phyloP scores from a whole-genome alignment of 805 yeast species.

The Candida ficus region DNA sequence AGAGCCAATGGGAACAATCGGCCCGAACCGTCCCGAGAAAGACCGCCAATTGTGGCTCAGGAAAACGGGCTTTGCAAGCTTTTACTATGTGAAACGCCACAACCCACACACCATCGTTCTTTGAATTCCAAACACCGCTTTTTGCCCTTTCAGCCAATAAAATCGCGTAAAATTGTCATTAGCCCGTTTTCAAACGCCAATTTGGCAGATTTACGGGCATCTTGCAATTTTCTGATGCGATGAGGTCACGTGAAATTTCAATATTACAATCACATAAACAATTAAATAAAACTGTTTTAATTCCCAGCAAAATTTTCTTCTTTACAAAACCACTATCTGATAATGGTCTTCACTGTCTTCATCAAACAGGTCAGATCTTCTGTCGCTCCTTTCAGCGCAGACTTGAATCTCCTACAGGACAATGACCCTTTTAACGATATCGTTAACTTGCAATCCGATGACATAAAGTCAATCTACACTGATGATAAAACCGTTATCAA shows the following conservation, averaged over 20 bases:
- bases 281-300: background rate
- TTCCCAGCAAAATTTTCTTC: background rate
- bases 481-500: conserved; percentile 49
- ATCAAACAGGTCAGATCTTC: conserved; percentile 7
- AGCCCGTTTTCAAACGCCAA: conserved; percentile 7
- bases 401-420: conserved; percentile 8
- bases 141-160: no score
- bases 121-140: no score
- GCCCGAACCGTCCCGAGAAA: no score
- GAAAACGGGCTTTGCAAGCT: no score
- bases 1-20: no score
- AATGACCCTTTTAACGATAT: conserved; percentile 9
- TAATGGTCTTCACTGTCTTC: conserved; percentile 5
- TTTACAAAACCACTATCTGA: background rate
- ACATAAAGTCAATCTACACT: conserved; percentile 34
- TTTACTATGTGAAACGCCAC: no score
- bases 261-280: background rate
- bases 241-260: background rate
- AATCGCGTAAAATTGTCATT: background rate
- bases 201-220: background rate
- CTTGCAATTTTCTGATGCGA: no score
- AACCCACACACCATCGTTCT: no score
- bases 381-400: conserved; percentile 3
- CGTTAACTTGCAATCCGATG: conserved; percentile 2
- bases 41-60: no score